Evolutionary conservation across 2,329 filamentous ascomycete species (phyloP), one percentile per base, ranked within the genome.

Genomic region (Fusarium albosuccineum): DNA sequence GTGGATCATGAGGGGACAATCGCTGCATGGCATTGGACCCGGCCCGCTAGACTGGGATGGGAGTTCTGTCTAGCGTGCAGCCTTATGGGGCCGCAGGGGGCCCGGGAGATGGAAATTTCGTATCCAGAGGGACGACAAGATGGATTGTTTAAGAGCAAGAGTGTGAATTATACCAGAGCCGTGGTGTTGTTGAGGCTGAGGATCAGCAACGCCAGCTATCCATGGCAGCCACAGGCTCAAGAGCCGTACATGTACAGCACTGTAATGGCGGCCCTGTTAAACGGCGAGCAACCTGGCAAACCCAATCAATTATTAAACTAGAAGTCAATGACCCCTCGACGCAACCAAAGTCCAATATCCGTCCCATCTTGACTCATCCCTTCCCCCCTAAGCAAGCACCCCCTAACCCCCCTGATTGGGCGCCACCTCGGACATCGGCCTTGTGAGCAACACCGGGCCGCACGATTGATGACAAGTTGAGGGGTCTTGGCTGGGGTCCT

Each of bases 381-480:
- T 22, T 22, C 17, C 30, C 53, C 53, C 27, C 41, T 34, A 30
- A 22, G 30, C 54, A 49, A 49, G 16, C 27, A 34, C 41, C 40
- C 17, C 13, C 17, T 6, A 9, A 22, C 16, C 13, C 40, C 39
- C 46, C 54, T 60, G 44, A 60, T 64, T 67, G 60, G 66, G 50
- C 40, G 59, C 51, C 62, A 64, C 60, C 50, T 76, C 74, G 74
- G 74, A 76, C 74, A 64, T 76, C 74, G 74, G 74, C 27, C 48
- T 73, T 66, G 54, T 9, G 42, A 13, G 30, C 62, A 68, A 74
- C 68, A 71, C 74, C 74, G 74, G 61, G 40, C 37, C 42, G 48
- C 52, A 17, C 27, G 45, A 42, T 57, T 51, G 46, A 68, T 68
- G 59, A 65, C 60, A 54, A 33, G 30, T 33, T 11, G 30, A 33